These are phyloP conservation scores for Wickerhamiella galacta DNA, from an alignment of 805 yeast species.

Conservation along the genomic window DNA sequence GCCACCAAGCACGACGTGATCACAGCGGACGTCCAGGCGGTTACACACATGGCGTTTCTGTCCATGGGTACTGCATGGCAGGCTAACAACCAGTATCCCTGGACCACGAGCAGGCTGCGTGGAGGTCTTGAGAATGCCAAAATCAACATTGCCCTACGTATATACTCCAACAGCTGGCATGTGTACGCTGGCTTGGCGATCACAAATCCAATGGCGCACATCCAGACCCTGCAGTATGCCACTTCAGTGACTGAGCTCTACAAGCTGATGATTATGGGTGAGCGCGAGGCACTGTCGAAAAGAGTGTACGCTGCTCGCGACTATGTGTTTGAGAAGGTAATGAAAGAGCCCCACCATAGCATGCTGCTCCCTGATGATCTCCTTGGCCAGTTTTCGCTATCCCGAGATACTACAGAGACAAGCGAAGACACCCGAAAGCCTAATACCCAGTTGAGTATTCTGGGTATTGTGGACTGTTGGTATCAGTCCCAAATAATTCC, in stretches of 20 bases:
- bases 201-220: conserved; percentile 87
- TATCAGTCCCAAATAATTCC: conserved; percentile 69
- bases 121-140: conserved; percentile 96
- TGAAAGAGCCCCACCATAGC: conserved; percentile 32
- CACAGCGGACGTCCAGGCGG: conserved; percentile 97
- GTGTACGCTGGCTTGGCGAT: conserved; percentile 96
- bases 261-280: conserved; percentile 63
- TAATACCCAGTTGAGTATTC: conserved; percentile 74
- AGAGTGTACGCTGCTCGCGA: conserved; percentile 53
- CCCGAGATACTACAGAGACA: conserved; percentile 46
- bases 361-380: conserved; percentile 62
- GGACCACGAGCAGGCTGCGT: conserved; percentile 67
- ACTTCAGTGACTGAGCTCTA: conserved; percentile 68
- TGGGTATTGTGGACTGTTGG: conserved; percentile 94
- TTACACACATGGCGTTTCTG: conserved; percentile 91
- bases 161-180: conserved; percentile 90
- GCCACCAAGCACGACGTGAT: conserved; percentile 87
- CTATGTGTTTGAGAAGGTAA: conserved; percentile 55
- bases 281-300: conserved; percentile 36
- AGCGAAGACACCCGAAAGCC: conserved; percentile 35
- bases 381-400: conserved; percentile 62
- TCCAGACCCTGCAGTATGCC: conserved; percentile 79
- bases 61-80: conserved; percentile 98
- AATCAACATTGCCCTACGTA: conserved; percentile 79
- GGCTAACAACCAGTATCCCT: conserved; percentile 66